phyloP scores from a whole-genome alignment of 192 early-diverging fungal species.

The Podila minutissima region DNA sequence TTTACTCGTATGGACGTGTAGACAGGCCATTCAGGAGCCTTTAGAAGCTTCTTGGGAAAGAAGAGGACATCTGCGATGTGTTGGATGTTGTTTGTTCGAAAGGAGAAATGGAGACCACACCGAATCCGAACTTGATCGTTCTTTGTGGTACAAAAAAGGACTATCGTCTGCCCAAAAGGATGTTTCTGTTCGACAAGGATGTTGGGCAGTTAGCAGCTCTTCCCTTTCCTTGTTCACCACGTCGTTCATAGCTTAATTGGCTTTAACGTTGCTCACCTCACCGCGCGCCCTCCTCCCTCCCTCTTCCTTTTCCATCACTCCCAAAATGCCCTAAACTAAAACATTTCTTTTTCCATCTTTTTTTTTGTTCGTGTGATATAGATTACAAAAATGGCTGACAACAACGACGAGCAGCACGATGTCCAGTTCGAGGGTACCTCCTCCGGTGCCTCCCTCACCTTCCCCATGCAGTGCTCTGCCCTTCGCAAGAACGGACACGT shows the following conservation, averaged over 20 bases:
- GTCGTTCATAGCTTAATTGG: no score
- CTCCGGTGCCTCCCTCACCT: constrained; percentile 93
- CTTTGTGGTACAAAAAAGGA: no score
- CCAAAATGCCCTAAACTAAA: background rate
- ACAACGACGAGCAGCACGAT: constrained; percentile 76
- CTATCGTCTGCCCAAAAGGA: no score
- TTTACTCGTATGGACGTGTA: background rate
- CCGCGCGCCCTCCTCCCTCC: no score
- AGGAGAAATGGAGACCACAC: background rate
- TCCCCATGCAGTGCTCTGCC: constrained; percentile 99
- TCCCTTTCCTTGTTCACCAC: no score
- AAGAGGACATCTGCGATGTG: background rate
- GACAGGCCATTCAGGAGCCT: background rate
- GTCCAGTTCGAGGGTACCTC: constrained; percentile 76
- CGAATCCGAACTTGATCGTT: background rate
- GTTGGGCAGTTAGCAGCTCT: no score
- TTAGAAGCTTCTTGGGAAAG: background rate
- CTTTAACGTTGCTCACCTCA: no score
- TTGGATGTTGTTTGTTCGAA: background rate
- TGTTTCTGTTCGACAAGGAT: no score
- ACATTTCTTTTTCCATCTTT: background rate
- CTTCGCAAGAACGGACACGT: constrained; percentile 99
- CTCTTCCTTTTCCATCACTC: no score
- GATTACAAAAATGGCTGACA: constrained; percentile 43
- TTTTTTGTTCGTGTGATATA: background rate